Percentiles rank a stretch among this genome's conserved stretches.
These are phyloP conservation scores for Pythium pyrilobum DNA, from an alignment of 352 stramenopile genomes.

Conservation along the genomic window DNA sequence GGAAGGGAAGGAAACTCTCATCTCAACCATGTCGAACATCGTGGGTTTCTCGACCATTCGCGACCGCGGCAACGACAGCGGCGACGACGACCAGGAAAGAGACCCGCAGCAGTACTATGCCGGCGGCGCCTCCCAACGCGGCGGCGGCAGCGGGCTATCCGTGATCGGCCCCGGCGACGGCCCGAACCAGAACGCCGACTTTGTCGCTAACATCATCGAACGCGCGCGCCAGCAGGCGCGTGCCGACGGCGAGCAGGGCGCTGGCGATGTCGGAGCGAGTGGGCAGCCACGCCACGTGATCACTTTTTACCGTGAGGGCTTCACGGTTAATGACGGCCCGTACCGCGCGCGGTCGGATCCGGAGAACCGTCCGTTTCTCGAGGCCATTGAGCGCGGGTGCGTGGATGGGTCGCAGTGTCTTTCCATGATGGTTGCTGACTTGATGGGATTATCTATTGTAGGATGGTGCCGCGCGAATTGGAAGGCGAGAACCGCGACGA, in stretches of 20 bases:
- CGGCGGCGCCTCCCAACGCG: constrained; percentile 52
- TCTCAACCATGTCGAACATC: constrained; percentile 87
- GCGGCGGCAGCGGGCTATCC: constrained; percentile 70
- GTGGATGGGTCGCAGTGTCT: background rate
- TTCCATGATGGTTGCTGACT: background rate
- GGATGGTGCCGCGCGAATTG: constrained; percentile 68
- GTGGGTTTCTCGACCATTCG: constrained; percentile 72
- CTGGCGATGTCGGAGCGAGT: constrained; percentile 8
- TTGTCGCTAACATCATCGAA: constrained; percentile 79
- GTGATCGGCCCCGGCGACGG: constrained; percentile 53
- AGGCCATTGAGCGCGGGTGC: constrained; percentile 71
- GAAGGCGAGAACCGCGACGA: constrained; percentile 63
- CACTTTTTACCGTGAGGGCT: constrained; percentile 84
- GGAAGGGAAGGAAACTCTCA: too few relatives aligned
- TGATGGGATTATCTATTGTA: constrained; percentile 11
- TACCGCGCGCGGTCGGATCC: constrained; percentile 67
- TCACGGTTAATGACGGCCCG: constrained; percentile 75
- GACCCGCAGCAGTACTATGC: constrained; percentile 70
- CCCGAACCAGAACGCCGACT: constrained; percentile 29
- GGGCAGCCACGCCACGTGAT: constrained; percentile 53
- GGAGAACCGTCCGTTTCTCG: constrained; percentile 70
- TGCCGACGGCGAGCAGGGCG: constrained; percentile 18
- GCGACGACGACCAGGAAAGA: constrained; percentile 27
- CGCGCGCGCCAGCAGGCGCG: constrained; percentile 67
- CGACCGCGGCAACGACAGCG: constrained; percentile 24